phyloP scores from a whole-genome alignment of 2,329 filamentous ascomycete species.

The Trichoderma guizhouense region DNA sequence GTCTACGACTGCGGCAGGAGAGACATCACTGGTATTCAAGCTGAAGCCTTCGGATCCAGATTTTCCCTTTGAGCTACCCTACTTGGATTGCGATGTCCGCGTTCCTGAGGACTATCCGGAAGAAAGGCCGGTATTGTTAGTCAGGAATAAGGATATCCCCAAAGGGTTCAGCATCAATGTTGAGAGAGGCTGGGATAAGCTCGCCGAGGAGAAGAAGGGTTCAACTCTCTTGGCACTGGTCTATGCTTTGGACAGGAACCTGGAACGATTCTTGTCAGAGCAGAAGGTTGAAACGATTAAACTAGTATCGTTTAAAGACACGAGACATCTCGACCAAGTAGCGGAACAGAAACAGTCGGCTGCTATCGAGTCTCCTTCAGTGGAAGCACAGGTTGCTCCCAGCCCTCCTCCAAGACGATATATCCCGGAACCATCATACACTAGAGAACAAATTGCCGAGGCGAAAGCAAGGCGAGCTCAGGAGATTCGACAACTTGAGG shows the following conservation, averaged over 20 bases:
- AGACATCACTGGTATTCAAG: constrained; percentile 59
- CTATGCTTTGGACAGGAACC: constrained; percentile 67
- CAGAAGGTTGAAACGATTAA: constrained; percentile 71
- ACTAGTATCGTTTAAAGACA: constrained; percentile 59
- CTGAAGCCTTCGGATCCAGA: constrained; percentile 75
- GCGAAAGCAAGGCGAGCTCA: constrained; percentile 62
- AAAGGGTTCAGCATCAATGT: constrained; percentile 73
- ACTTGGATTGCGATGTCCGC: constrained; percentile 63
- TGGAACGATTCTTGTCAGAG: constrained; percentile 67
- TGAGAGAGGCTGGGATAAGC: constrained; percentile 66
- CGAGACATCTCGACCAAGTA: constrained; percentile 41
- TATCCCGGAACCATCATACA: constrained; percentile 48
- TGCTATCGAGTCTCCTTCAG: background rate
- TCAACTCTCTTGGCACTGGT: constrained; percentile 63
- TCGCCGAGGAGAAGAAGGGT: constrained; percentile 54
- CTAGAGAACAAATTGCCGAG: constrained; percentile 55
- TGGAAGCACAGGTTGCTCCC: constrained; percentile 18
- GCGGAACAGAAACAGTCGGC: constrained; percentile 14
- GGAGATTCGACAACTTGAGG: constrained; percentile 70
- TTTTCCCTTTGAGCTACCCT: constrained; percentile 73
- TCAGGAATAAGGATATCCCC: constrained; percentile 67
- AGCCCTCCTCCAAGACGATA: constrained; percentile 30
- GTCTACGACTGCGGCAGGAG: constrained; percentile 42
- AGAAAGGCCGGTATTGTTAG: constrained; percentile 54
- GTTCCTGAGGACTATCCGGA: constrained; percentile 64